phyloP scores from a whole-genome alignment of 768 basidiomycete species.

The Tulasnella sp. region DNA sequence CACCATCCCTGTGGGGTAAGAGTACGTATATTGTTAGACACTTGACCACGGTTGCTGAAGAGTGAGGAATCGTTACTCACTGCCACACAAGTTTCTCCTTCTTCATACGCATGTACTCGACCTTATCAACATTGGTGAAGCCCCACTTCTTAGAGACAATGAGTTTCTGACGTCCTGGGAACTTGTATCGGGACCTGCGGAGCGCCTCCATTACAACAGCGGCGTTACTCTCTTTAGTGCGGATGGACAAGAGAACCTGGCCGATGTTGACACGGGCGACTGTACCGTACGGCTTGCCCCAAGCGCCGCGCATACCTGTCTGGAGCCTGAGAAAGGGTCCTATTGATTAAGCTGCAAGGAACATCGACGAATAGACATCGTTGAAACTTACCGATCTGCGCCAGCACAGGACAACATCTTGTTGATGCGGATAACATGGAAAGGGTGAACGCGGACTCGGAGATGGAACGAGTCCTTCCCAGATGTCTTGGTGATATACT shows the following conservation, averaged over 20 bases:
- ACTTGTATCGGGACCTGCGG: conserved; percentile 97
- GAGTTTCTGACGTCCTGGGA: conserved; percentile 97
- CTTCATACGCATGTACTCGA: conserved; percentile 81
- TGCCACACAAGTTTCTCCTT: conserved; percentile 81
- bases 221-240: conserved; percentile 81
- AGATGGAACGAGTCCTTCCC: conserved; percentile 99
- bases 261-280: conserved; percentile 96
- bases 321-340: conserved; percentile 47
- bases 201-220: conserved; percentile 92
- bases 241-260: conserved; percentile 85
- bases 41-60: too few relatives aligned
- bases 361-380: neutral
- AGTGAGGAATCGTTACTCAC: conserved; percentile 37
- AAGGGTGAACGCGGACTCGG: conserved; percentile 93
- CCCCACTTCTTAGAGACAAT: conserved; percentile 98
- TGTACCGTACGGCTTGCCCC: conserved; percentile 97
- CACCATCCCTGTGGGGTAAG: conserved; percentile 67
- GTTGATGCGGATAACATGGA: conserved; percentile 99
- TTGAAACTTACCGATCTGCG: conserved; percentile 82
- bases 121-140: conserved; percentile 88
- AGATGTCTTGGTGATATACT: conserved; percentile 94
- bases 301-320: conserved; percentile 98
- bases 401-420: conserved; percentile 99
- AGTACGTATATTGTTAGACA: neutral
- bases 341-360: neutral